phyloP scores from a whole-genome alignment of 2,329 filamentous ascomycete species.

The Tolypocladium paradoxum region DNA sequence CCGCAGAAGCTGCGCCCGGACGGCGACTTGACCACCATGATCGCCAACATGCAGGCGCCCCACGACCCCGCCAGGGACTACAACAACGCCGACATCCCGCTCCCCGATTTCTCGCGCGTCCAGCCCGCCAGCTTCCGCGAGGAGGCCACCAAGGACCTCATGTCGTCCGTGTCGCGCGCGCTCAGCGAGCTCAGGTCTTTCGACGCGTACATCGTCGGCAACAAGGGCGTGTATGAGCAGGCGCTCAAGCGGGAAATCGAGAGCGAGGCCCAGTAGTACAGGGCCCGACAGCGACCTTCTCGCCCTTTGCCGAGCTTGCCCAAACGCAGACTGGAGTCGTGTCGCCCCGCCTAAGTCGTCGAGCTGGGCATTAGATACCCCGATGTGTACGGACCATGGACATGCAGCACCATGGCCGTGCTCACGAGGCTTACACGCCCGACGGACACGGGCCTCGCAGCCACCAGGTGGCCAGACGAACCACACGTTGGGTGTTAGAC shows the following conservation, averaged over 20 bases:
- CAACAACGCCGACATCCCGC: conserved; percentile 7
- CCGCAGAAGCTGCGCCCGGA: neutral
- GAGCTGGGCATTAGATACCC: neutral
- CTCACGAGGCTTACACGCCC: neutral
- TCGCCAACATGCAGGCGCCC: conserved; percentile 18
- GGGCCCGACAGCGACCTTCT: neutral
- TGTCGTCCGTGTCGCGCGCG: conserved; percentile 10
- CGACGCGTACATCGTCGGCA: conserved; percentile 10
- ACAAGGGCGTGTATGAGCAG: conserved; percentile 8
- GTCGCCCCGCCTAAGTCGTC: neutral
- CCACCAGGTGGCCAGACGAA: neutral
- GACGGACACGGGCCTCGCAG: neutral
- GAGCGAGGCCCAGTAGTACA: neutral
- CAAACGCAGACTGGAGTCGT: neutral
- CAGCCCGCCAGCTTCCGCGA: conserved; percentile 11
- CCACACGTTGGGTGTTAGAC: neutral
- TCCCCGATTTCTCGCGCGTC: conserved; percentile 8
- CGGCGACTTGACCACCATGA: conserved; percentile 12
- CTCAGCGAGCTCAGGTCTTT: conserved; percentile 11
- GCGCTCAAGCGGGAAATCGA: conserved; percentile 13
- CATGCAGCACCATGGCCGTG: neutral
- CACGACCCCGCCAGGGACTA: neutral
- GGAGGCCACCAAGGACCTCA: conserved; percentile 8
- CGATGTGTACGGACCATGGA: too few species aligned
- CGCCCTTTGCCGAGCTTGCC: neutral